Evolutionary conservation across 148 eudicot species (phyloP).

Genomic region (Rhododendron ferrugineum): DNA sequence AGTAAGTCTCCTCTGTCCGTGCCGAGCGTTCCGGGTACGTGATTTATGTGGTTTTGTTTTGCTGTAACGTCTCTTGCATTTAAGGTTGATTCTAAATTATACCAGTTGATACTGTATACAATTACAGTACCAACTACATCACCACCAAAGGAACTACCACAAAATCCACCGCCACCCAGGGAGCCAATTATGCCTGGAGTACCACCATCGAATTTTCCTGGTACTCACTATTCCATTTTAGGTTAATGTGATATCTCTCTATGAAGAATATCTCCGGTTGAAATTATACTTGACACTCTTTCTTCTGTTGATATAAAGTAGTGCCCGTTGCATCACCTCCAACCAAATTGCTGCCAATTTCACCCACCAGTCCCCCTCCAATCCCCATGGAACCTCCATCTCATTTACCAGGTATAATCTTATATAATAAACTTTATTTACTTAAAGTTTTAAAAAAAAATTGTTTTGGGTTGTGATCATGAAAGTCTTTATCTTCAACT

Average conservation of each 20-base stretch:
- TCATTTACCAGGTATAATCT: constrained; percentile 22
- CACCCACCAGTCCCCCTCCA: constrained; percentile 19
- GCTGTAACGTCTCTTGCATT: not conserved
- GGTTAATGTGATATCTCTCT: not conserved
- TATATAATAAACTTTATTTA: not conserved
- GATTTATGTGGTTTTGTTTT: constrained; percentile 4
- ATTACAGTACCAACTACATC: constrained; percentile 8
- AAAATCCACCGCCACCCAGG: constrained; percentile 13
- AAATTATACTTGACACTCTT: not conserved
- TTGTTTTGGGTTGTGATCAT: not conserved
- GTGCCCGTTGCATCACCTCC: constrained; percentile 26
- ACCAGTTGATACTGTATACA: not conserved
- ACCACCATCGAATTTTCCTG: constrained; percentile 25
- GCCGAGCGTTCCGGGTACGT: constrained; percentile 33
- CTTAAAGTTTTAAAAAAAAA: not conserved
- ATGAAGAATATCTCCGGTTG: not conserved
- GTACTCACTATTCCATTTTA: constrained; percentile 9
- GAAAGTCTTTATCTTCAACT: not conserved
- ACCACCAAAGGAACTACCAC: constrained; percentile 18
- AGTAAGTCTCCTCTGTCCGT: constrained; percentile 13
- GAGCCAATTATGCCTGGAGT: constrained; percentile 13
- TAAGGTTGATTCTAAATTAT: not conserved
- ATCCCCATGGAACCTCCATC: constrained; percentile 26
- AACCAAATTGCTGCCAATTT: constrained; percentile 16
- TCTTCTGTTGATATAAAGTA: not conserved